Base-by-base conservation (phyloP, 306 rosid genomes). In the Oemleria cerasiformis region DNA sequence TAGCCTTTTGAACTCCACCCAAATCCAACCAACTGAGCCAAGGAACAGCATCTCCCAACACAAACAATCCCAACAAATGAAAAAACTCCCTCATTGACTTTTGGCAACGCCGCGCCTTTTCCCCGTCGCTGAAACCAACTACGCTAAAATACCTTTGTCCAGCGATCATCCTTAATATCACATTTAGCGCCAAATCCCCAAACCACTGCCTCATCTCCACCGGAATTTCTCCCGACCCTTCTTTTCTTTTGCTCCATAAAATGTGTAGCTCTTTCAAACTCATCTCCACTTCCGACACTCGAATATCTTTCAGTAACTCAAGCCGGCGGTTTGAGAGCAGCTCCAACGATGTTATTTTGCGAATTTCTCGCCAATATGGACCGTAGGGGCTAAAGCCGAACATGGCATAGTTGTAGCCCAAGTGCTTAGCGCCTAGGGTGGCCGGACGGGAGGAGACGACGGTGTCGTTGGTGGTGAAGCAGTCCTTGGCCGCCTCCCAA, bases 21-120 rank as follows among this genome's bases (percentile, higher is more conserved):
- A 83, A 61, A 55, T 83, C 86, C 42, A 83, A 68, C 79, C 81
- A 72, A 14, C 67, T 56, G 1, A 79, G 57, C 25, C 19, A 75
- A 0, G 84, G 79, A 7, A 75, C 16, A 4, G 73, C 68, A 49
- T 83, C 76, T 1, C 67, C 41, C 71, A 63, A 12, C 58, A 71
- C 67, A 56, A 77, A 71, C 1, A 17, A 17, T 7, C 71, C 80
- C 0, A 8, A 2, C 56, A 70, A 47, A 5, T 30, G 39, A 34
- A 77, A 80, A 9, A 74, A 71, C 4, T 55, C 48, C 53, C 73
- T 59, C 9, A 70, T 0, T 0, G 75, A 69, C 34, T 19, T 42
- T 13, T 58, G 60, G 16, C 15, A 65, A 23, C 41, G 23, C 2
- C 77, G 77, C 0, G 12, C 55, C 36, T 25, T 56, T 3, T 68